Conservation (phyloP, 345 rosid species). For the Geranium brycei region DNA sequence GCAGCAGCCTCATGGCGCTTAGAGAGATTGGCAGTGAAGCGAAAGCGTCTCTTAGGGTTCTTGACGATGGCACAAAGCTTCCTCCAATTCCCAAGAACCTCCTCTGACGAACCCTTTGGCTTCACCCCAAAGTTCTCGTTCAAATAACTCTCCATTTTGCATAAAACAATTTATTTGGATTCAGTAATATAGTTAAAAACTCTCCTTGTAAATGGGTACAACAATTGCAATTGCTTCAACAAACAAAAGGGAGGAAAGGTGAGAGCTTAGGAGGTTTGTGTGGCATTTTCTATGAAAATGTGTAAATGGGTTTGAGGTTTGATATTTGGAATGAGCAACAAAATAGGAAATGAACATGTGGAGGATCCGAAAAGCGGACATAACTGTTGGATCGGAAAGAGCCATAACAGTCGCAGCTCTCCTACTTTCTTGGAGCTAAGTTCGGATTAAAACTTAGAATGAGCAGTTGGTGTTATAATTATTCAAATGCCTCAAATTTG, state of each 20-base stretch:
- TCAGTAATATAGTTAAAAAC: too few relatives aligned
- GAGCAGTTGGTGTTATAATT: too few relatives aligned
- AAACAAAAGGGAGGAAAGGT: background rate
- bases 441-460: too few relatives aligned
- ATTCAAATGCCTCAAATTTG: too few relatives aligned
- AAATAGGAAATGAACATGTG: background rate
- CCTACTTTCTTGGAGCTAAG: too few relatives aligned
- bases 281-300: too few relatives aligned
- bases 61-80: slow-evolving; percentile 59
- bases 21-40: slow-evolving; percentile 76
- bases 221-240: background rate
- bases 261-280: too few relatives aligned
- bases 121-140: slow-evolving; percentile 54
- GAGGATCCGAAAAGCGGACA: background rate
- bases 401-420: too few relatives aligned
- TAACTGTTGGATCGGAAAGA: too few relatives aligned
- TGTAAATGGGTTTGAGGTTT: too few relatives aligned
- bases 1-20: slow-evolving; percentile 82
- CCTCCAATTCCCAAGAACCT: slow-evolving; percentile 61
- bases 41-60: slow-evolving; percentile 78
- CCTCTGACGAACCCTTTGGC: slow-evolving; percentile 54
- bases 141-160: slow-evolving; percentile 50
- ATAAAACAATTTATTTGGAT: too few relatives aligned
- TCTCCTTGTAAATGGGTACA: background rate
- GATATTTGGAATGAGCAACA: background rate